These are phyloP conservation scores for Boletus subparvulus DNA, from an alignment of 768 basidiomycete genomes.

Conservation along the genomic window DNA sequence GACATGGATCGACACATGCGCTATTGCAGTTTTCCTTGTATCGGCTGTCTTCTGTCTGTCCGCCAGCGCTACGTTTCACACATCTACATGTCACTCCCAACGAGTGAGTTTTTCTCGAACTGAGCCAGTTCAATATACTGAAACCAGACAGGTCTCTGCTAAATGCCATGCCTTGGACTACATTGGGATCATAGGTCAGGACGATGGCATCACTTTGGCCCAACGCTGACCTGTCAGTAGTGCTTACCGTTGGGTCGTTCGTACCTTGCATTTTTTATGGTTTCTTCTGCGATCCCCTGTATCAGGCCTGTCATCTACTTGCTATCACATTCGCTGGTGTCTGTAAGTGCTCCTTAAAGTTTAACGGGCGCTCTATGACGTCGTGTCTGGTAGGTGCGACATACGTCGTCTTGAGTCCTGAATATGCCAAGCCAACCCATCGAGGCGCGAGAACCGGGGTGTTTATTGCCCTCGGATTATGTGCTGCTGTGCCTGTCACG, in stretches of 20 bases:
- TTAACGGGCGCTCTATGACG: not conserved
- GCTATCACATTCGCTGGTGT: constrained; percentile 52
- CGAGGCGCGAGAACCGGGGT: constrained; percentile 73
- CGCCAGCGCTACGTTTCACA: constrained; percentile 74
- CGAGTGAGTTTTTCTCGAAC: constrained; percentile 42
- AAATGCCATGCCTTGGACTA: constrained; percentile 72
- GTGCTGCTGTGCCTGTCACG: constrained; percentile 63
- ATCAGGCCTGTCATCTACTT: constrained; percentile 55
- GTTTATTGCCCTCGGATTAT: constrained; percentile 77
- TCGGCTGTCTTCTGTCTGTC: constrained; percentile 74
- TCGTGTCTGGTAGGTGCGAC: constrained; percentile 48
- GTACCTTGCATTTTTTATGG: constrained; percentile 77
- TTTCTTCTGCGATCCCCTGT: constrained; percentile 63
- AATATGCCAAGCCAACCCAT: constrained; percentile 73
- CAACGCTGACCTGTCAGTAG: constrained; percentile 25
- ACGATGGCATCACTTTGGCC: not conserved
- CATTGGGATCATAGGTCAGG: constrained; percentile 70
- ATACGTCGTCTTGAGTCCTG: constrained; percentile 76
- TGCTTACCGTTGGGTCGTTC: constrained; percentile 76
- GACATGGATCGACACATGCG: constrained; percentile 59
- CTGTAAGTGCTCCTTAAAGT: constrained; percentile 44
- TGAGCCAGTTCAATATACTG: not conserved
- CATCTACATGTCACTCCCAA: constrained; percentile 68
- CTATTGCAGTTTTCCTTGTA: constrained; percentile 62
- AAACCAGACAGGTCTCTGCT: constrained; percentile 49